A percentile compares a stretch with the other conserved stretches of the same genome.
phyloP scores from a whole-genome alignment of 1,139 yeast genomes.

The Yamadazyma atmosphaerica region DNA sequence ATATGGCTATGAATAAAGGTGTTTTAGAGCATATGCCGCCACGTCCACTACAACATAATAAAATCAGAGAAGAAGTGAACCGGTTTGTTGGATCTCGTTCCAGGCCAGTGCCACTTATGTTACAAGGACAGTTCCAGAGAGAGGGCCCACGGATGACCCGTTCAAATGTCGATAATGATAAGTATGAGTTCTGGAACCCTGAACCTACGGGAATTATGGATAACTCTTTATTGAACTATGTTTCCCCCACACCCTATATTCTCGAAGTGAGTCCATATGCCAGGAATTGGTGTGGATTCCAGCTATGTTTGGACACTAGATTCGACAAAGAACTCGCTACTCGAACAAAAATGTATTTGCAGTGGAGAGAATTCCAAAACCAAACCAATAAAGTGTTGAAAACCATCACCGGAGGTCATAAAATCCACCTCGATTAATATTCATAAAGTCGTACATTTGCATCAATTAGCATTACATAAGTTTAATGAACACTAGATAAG shows the following conservation, averaged over 20 bases:
- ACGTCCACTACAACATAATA: constrained; percentile 15
- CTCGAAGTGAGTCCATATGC: constrained; percentile 36
- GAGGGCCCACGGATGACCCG: constrained; percentile 18
- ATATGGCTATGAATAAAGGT: too few species aligned
- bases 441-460: constrained; percentile 4
- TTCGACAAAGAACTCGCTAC: constrained; percentile 21
- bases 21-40: neutral
- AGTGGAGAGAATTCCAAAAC: constrained; percentile 40
- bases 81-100: constrained; percentile 28
- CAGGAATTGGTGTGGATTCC: constrained; percentile 38
- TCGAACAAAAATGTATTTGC: constrained; percentile 30
- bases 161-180: constrained; percentile 9
- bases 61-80: constrained; percentile 16
- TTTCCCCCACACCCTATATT: constrained; percentile 20
- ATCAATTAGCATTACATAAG: constrained; percentile 2
- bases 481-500: constrained; percentile 26
- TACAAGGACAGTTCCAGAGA: constrained; percentile 16
- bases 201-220: constrained; percentile 29
- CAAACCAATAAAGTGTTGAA: constrained; percentile 13
- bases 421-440: too few species aligned
- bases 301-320: constrained; percentile 25
- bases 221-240: constrained; percentile 20
- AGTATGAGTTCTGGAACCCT: constrained; percentile 15
- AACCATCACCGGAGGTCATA: constrained; percentile 12
- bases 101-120: constrained; percentile 20